phyloP scores from a whole-genome alignment of 495 filamentous ascomycete genomes.

The Hyaloscypha finlandica region DNA sequence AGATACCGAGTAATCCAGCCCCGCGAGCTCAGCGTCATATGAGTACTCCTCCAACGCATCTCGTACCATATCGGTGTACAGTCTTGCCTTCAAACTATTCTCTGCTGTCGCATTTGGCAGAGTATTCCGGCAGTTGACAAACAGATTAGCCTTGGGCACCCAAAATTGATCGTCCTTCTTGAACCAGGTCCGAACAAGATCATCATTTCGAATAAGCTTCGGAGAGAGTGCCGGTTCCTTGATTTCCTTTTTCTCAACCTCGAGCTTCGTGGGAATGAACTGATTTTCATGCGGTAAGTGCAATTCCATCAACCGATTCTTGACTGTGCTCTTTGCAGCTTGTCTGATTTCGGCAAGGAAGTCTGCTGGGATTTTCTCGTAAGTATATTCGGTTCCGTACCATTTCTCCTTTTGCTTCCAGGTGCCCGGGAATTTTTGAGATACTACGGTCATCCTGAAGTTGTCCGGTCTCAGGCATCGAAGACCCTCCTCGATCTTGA shows the following conservation, averaged over 20 bases:
- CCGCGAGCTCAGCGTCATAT: constrained; percentile 94
- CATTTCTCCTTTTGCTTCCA: constrained; percentile 92
- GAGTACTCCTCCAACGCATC: constrained; percentile 93
- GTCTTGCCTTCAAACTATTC: constrained; percentile 70
- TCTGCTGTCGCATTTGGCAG: constrained; percentile 75
- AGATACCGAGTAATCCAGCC: constrained; percentile 78
- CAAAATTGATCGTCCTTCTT: constrained; percentile 99
- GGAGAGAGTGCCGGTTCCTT: constrained; percentile 72
- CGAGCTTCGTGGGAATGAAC: constrained; percentile 91
- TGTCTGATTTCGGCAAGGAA: constrained; percentile 69
- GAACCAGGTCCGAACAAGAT: constrained; percentile 84
- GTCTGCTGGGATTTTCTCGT: constrained; percentile 76
- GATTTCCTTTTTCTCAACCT: constrained; percentile 91
- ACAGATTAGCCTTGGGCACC: constrained; percentile 91
- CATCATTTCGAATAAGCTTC: constrained; percentile 85
- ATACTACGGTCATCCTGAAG: constrained; percentile 79
- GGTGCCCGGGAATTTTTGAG: constrained; percentile 78
- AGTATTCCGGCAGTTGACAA: constrained; percentile 78
- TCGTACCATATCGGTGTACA: constrained; percentile 85
- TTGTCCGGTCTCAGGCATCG: constrained; percentile 82
- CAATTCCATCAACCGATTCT: constrained; percentile 65
- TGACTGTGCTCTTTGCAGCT: constrained; percentile 57
- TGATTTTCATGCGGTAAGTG: constrained; percentile 93
- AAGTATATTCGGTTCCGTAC: constrained; percentile 95
- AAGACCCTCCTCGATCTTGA: constrained; percentile 73